These are phyloP conservation scores for Stachybotrys chlorohalonatus DNA, from an alignment of 2,329 filamentous ascomycete genomes.

Conservation along the genomic window DNA sequence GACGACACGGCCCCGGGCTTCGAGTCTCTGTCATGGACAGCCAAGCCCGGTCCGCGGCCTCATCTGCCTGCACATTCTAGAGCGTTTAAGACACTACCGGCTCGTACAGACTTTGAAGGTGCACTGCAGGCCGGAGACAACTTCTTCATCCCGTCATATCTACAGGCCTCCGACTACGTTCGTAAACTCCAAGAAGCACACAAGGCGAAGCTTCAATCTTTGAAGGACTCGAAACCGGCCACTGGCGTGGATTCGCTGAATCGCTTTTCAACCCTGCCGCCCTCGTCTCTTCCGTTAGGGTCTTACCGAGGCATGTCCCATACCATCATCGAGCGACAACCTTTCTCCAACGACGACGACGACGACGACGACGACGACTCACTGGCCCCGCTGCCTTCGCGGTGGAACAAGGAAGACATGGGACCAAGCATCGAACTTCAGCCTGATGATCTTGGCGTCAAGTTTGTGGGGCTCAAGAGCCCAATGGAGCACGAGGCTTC, in stretches of 20 bases:
- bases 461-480: constrained; percentile 39
- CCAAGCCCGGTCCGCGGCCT: neutral
- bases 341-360: constrained; percentile 47
- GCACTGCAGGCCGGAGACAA: constrained; percentile 17
- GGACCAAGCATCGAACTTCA: constrained; percentile 64
- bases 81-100: constrained; percentile 42
- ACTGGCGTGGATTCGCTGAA: constrained; percentile 8
- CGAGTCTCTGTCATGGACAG: neutral
- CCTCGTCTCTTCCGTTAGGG: constrained; percentile 28
- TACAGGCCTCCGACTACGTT: constrained; percentile 69
- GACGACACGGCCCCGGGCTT: neutral
- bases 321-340: constrained; percentile 72
- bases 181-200: constrained; percentile 65
- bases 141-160: constrained; percentile 81
- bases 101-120: constrained; percentile 10
- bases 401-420: constrained; percentile 77
- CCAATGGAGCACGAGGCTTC: constrained; percentile 62
- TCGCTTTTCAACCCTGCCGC: constrained; percentile 42
- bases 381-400: constrained; percentile 63
- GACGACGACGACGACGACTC: constrained; percentile 36
- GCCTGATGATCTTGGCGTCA: constrained; percentile 64
- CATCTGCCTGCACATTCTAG: constrained; percentile 35
- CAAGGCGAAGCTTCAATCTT: constrained; percentile 46
- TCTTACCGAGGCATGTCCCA: constrained; percentile 71
- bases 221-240: constrained; percentile 31